These are phyloP conservation scores for Fomitopsis pulvina DNA, from an alignment of 768 basidiomycete species.

Conservation along the genomic window DNA sequence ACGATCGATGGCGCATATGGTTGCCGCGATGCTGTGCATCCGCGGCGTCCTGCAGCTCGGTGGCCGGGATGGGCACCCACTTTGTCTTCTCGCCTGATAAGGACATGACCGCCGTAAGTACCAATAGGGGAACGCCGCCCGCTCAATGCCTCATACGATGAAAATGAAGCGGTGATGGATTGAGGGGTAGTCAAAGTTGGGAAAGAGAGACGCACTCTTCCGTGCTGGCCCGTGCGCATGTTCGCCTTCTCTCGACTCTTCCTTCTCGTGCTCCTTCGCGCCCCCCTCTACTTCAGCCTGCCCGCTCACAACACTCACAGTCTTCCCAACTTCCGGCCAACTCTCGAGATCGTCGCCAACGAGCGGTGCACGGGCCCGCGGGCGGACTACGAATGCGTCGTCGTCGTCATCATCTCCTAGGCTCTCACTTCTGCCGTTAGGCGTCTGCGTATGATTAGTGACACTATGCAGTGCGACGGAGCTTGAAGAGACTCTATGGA, in stretches of 20 bases:
- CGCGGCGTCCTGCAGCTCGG: slow-evolving; percentile 48
- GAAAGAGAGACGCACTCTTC: slow-evolving; percentile 30
- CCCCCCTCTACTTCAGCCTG: slow-evolving; percentile 13
- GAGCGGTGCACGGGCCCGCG: slow-evolving; percentile 18
- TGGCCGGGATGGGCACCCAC: slow-evolving; percentile 53
- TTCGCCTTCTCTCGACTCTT: slow-evolving; percentile 14
- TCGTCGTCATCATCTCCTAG: slow-evolving; percentile 17
- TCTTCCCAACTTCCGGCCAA: slow-evolving; percentile 42
- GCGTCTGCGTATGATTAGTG: neutral
- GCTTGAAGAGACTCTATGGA: neutral
- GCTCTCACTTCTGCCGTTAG: slow-evolving; percentile 3
- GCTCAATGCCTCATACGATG: neutral
- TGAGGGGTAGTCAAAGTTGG: neutral
- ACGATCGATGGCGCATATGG: slow-evolving; percentile 15
- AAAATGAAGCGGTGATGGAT: slow-evolving; percentile 3
- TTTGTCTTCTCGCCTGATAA: slow-evolving; percentile 46
- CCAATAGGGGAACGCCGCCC: slow-evolving; percentile 1
- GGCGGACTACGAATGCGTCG: slow-evolving; percentile 42
- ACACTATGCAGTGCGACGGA: slow-evolving; percentile 4
- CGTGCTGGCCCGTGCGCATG: slow-evolving; percentile 25
- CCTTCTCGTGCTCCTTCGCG: slow-evolving; percentile 15
- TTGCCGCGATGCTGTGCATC: slow-evolving; percentile 28
- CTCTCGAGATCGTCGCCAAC: slow-evolving; percentile 29
- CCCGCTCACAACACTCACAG: slow-evolving; percentile 5
- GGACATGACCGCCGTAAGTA: neutral